Percentiles rank a stretch among this genome's conserved stretches.
phyloP scores from a whole-genome alignment of 1,284 basidiomycete species.

The Grifola frondosa region DNA sequence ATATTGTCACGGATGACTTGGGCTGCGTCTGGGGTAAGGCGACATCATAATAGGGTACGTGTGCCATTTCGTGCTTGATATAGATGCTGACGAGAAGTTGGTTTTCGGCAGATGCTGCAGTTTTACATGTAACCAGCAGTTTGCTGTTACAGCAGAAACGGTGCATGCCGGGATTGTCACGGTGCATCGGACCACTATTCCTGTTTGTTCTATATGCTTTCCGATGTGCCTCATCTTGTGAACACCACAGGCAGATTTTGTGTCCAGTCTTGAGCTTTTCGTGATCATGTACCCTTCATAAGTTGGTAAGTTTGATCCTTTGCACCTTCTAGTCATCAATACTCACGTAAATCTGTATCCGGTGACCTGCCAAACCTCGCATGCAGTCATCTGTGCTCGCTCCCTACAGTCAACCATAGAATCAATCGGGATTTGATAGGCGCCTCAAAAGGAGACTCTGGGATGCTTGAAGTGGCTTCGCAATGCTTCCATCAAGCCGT shows the following conservation, averaged over 20 bases:
- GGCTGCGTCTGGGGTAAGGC: slow-evolving; percentile 21
- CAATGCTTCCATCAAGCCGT: no score
- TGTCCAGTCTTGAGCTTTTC: no score
- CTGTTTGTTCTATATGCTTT: slow-evolving; percentile 10
- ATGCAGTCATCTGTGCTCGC: slow-evolving; percentile 14
- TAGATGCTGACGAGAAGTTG: slow-evolving; percentile 11
- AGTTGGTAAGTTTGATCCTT: no score
- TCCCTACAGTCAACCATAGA: slow-evolving; percentile 13
- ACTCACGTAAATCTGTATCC: slow-evolving; percentile 25
- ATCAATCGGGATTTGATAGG: no score
- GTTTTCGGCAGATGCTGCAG: no score
- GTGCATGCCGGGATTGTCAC: slow-evolving; percentile 26
- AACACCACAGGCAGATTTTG: no score
- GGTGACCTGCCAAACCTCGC: slow-evolving; percentile 22
- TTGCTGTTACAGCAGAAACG: slow-evolving; percentile 23
- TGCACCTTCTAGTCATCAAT: no score
- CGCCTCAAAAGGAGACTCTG: no score
- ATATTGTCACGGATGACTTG: slow-evolving; percentile 20
- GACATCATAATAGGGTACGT: slow-evolving; percentile 27
- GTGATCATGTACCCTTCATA: no score
- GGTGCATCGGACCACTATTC: slow-evolving; percentile 7
- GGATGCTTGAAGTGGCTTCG: no score
- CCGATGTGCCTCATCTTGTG: no score
- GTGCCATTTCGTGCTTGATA: slow-evolving; percentile 20
- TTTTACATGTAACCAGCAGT: slow-evolving; percentile 16